Conservation (phyloP, 768 basidiomycete species). For the Gloeophyllum trabeum region DNA sequence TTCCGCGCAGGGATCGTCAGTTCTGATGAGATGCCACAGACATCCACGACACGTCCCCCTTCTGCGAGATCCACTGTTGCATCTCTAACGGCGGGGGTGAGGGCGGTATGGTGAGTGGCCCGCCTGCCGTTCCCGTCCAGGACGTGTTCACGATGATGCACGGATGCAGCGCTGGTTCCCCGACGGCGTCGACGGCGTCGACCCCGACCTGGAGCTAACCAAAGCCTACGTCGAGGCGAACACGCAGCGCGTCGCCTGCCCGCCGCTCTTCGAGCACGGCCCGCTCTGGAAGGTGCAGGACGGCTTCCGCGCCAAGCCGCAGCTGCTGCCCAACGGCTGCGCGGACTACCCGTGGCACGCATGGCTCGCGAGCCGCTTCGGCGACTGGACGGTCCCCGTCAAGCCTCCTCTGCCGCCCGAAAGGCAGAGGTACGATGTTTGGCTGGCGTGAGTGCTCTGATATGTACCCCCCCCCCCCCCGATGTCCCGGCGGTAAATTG, state of each 20-base stretch:
- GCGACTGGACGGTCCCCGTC: constrained; percentile 6
- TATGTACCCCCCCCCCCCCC: too few relatives aligned
- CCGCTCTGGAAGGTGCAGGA: constrained; percentile 11
- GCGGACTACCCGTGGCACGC: constrained; percentile 15
- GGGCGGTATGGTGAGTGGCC: not conserved
- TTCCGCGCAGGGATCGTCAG: not conserved
- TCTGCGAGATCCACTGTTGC: constrained; percentile 14
- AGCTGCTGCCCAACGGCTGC: constrained; percentile 9
- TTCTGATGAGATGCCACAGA: constrained; percentile 3
- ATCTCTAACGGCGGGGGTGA: constrained; percentile 9
- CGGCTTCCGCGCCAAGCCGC: constrained; percentile 4
- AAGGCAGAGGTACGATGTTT: constrained; percentile 11
- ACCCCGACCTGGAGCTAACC: constrained; percentile 5
- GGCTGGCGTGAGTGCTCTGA: constrained; percentile 4
- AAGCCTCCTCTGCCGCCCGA: constrained; percentile 5
- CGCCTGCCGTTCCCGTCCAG: not conserved
- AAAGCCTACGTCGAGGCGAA: constrained; percentile 6
- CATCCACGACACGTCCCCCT: constrained; percentile 7
- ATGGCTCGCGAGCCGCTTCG: constrained; percentile 11
- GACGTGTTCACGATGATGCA: too few relatives aligned
- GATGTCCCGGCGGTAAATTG: not conserved
- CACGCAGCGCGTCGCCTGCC: constrained; percentile 8
- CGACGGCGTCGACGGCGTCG: constrained; percentile 1
- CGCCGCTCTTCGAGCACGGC: constrained; percentile 12
- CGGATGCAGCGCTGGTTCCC: not conserved